Conservation (phyloP, 2,329 filamentous ascomycete genomes). For the Lasiodiplodia hormozganensis region DNA sequence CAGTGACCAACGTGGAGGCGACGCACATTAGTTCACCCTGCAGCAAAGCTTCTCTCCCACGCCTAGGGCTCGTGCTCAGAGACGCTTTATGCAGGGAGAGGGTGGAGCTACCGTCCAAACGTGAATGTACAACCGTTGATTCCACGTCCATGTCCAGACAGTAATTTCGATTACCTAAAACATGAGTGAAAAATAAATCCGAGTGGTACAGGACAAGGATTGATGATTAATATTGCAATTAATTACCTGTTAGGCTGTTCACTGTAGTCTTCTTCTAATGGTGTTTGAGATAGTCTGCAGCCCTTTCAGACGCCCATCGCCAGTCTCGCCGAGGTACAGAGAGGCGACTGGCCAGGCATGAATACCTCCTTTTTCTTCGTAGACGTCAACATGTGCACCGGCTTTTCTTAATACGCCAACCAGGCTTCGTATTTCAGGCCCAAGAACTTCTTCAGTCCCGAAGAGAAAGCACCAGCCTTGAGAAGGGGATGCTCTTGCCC, state of each 20-base stretch:
- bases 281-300: constrained; percentile 47
- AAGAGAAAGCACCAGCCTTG: constrained; percentile 74
- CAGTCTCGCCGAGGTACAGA: constrained; percentile 60
- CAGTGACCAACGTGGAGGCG: neutral
- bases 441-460: constrained; percentile 79
- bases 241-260: neutral
- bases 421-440: constrained; percentile 70
- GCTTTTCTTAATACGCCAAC: constrained; percentile 62
- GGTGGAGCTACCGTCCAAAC: too few species aligned
- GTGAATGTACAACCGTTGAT: too few species aligned
- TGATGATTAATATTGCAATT: neutral
- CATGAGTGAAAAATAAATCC: neutral
- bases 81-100: neutral
- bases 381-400: constrained; percentile 61
- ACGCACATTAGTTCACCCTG: neutral
- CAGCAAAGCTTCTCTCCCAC: constrained; percentile 6
- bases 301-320: constrained; percentile 55
- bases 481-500: constrained; percentile 70
- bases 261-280: neutral
- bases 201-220: neutral
- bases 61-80: neutral
- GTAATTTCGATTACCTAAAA: neutral
- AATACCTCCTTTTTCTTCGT: constrained; percentile 70
- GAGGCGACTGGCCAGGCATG: constrained; percentile 83
- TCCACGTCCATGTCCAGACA: too few species aligned